Evolutionary conservation across 331 rosid species (phyloP).

Genomic region (Malus hybrid): DNA sequence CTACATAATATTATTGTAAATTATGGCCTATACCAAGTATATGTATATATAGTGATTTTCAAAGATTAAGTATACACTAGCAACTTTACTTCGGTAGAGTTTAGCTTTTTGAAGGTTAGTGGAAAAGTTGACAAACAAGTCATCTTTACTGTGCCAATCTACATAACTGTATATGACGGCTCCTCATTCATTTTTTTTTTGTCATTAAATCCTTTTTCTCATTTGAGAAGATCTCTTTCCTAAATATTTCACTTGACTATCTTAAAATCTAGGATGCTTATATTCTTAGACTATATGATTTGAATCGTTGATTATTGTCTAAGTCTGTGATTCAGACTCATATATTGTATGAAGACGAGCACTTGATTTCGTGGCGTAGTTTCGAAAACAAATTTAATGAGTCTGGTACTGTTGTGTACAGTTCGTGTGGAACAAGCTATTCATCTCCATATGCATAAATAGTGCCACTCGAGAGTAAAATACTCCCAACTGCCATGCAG

Average conservation of each 20-base stretch:
- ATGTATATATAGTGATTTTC: too few relatives aligned
- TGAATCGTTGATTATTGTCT: neutral
- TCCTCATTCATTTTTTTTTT: neutral
- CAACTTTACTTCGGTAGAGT: too few relatives aligned
- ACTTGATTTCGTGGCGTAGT: too few relatives aligned
- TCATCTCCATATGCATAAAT: neutral
- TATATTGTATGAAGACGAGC: neutral
- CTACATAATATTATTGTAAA: too few relatives aligned
- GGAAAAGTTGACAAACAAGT: too few relatives aligned
- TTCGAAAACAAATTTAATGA: neutral
- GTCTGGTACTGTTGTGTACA: too few relatives aligned
- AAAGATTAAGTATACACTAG: too few relatives aligned
- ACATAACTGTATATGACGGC: too few relatives aligned
- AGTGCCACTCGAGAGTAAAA: neutral
- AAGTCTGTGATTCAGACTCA: too few relatives aligned
- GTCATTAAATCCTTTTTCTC: neutral
- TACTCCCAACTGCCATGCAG: neutral
- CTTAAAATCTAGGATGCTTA: neutral
- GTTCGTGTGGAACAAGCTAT: neutral
- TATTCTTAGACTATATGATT: neutral
- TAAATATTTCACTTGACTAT: accelerated
- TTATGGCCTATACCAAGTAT: too few relatives aligned
- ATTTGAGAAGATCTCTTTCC: neutral
- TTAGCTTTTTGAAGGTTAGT: too few relatives aligned
- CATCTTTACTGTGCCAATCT: too few relatives aligned